Conservation (phyloP, 345 rosid species). For the Schrenkiella parvula region DNA sequence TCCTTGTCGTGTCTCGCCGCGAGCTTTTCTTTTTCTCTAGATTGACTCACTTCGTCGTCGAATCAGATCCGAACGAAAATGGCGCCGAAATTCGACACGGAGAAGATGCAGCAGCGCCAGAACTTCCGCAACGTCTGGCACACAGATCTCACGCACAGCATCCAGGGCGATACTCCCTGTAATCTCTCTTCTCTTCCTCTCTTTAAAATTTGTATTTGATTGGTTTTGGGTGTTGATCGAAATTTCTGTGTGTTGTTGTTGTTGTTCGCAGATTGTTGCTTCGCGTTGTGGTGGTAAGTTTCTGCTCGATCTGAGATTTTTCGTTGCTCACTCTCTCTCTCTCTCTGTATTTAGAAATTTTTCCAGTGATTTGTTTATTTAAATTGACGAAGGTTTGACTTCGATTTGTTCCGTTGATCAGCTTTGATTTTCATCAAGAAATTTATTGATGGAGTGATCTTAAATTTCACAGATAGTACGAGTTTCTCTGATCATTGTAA, state of each 20-base stretch:
- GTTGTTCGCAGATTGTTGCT: conserved; percentile 77
- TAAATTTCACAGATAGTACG: neutral
- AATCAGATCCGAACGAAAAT: conserved; percentile 34
- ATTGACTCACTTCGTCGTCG: neutral
- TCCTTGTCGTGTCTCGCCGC: neutral
- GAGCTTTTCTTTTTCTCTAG: neutral
- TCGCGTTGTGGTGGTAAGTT: conserved; percentile 83
- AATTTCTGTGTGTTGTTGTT: neutral
- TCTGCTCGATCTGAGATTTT: conserved; percentile 11
- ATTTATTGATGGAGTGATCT: neutral
- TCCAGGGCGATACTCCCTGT: conserved; percentile 71
- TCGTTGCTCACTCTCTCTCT: neutral
- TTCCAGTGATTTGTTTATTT: neutral
- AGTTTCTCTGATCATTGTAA: neutral
- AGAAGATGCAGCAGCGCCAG: conserved; percentile 91
- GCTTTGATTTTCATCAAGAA: neutral
- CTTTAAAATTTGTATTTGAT: neutral
- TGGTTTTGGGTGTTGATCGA: neutral
- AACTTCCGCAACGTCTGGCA: conserved; percentile 92
- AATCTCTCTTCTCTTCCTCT: neutral
- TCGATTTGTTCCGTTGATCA: neutral
- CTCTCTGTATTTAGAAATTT: neutral
- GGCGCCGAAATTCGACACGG: conserved; percentile 55
- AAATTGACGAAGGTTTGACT: conserved; percentile 16
- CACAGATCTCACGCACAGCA: conserved; percentile 59